Percentiles rank a stretch among this genome's conserved stretches.
These are phyloP conservation scores for Rhodotorula glutinis DNA, from an alignment of 1,284 basidiomycete species.

Conservation along the genomic window DNA sequence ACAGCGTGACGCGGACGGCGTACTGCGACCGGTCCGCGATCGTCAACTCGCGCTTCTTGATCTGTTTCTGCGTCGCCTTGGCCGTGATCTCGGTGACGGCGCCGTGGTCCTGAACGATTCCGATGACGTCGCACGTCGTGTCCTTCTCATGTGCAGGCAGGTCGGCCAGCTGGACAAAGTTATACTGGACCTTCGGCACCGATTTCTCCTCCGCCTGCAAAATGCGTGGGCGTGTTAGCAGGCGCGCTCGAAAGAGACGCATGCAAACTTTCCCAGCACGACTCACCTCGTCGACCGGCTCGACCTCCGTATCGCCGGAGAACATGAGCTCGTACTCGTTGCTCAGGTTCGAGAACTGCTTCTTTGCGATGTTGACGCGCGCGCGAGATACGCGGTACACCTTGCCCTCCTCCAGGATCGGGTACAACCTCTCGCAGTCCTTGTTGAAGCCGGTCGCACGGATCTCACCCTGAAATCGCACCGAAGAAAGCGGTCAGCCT, in stretches of 20 bases:
- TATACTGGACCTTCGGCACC: conserved; percentile 77
- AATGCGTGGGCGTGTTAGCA: neutral
- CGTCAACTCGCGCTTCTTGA: conserved; percentile 80
- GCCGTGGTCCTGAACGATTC: conserved; percentile 73
- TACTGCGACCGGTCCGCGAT: conserved; percentile 81
- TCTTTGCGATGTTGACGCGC: conserved; percentile 91
- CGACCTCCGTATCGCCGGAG: conserved; percentile 77
- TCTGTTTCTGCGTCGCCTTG: conserved; percentile 70
- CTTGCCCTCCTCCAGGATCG: conserved; percentile 82
- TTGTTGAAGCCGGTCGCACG: conserved; percentile 88
- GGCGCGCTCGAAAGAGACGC: neutral
- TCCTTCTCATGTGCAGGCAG: conserved; percentile 71
- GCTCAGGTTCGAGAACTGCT: conserved; percentile 85
- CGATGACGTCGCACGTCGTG: conserved; percentile 72
- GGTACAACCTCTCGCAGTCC: conserved; percentile 77
- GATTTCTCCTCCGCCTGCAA: conserved; percentile 59
- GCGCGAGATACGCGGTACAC: conserved; percentile 90
- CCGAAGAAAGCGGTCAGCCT: neutral
- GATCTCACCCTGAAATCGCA: conserved; percentile 66
- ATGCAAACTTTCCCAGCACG: too few species aligned
- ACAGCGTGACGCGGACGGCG: conserved; percentile 82
- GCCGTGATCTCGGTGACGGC: conserved; percentile 67
- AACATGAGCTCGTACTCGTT: conserved; percentile 94
- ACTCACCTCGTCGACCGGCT: conserved; percentile 51
- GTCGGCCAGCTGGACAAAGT: conserved; percentile 67